Base-by-base conservation (phyloP, 2,329 filamentous ascomycete genomes). In the Alternaria burnsii region DNA sequence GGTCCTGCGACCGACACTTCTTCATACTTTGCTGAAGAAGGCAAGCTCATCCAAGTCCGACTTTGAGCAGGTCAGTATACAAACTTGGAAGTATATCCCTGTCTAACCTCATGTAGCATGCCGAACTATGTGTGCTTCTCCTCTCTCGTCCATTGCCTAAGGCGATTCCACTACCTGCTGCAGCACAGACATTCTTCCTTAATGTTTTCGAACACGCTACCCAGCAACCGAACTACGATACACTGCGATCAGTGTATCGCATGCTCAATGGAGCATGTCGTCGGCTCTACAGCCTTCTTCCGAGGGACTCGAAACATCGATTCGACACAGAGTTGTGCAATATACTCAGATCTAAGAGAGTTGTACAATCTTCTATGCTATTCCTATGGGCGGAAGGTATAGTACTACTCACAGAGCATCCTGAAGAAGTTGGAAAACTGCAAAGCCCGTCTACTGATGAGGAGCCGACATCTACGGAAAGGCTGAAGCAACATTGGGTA, bases 181-280 rank as follows among this genome's bases (percentile, higher is more conserved):
- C 69, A 47, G 74, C 74, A 8, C 75, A 78, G 24, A 48, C 62
- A 2, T 78, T 79, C 58, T 76, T 79, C 47, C 62, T 78, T 8
- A 67, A 64, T 24, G 58, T 72, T 3, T 78, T 78, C 40, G 70
- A 77, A 51, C 64, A 62, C 16, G 72, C 75, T 30, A 66, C 53
- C 3, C 59, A 70, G 11, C 63, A 53, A 24, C 75, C 72, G 24
- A 62, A 65, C 53, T 66, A 70, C 8, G 56, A 59, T 8, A 71
- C 69, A 2, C 63, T 79, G 5, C 66, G 67, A 40, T 63, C 71
- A 5, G 64, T 78, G 4, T 75, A 78, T 30, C 63, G 52, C 18
- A 74, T 78, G 68, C 68, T 79, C 24, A 73, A 75, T 57, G 77
- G 77, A 46, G 76, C 76, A n/a, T 79, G 77, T 57, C 58, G 65